These are phyloP conservation scores for Suillus tomentosus DNA, from an alignment of 768 basidiomycete genomes.

Conservation along the genomic window DNA sequence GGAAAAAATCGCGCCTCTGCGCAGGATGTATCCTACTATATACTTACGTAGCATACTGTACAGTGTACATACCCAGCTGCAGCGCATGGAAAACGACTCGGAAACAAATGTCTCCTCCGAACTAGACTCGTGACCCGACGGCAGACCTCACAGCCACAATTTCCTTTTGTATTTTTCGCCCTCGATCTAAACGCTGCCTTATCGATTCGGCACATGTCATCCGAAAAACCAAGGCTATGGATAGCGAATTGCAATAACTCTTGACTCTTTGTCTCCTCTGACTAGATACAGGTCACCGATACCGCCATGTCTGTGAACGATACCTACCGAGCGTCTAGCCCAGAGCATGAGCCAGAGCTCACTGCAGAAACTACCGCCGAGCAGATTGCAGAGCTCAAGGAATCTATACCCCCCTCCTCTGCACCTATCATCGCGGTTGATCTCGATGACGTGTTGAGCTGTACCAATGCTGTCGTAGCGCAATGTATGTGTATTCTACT, in stretches of 20 bases:
- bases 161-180: no score
- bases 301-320: constrained; percentile 13
- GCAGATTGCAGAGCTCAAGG: constrained; percentile 15
- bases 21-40: no score
- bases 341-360: constrained; percentile 3
- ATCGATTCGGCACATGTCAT: not conserved
- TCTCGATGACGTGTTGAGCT: constrained; percentile 66
- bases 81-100: no score
- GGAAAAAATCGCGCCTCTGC: no score
- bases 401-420: constrained; percentile 22
- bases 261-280: not conserved
- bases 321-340: constrained; percentile 9
- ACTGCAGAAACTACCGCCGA: constrained; percentile 11
- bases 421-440: constrained; percentile 60
- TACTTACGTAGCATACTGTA: no score
- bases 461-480: constrained; percentile 60
- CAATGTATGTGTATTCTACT: constrained; percentile 47
- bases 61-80: no score
- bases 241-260: not conserved
- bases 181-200: no score
- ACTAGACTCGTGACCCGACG: no score
- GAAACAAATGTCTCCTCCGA: no score
- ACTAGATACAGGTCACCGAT: not conserved
- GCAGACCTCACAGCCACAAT: no score
- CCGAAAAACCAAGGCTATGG: not conserved